Evolutionary conservation across 345 rosid genomes (phyloP).

Genomic region (Euphorbia peplus): DNA sequence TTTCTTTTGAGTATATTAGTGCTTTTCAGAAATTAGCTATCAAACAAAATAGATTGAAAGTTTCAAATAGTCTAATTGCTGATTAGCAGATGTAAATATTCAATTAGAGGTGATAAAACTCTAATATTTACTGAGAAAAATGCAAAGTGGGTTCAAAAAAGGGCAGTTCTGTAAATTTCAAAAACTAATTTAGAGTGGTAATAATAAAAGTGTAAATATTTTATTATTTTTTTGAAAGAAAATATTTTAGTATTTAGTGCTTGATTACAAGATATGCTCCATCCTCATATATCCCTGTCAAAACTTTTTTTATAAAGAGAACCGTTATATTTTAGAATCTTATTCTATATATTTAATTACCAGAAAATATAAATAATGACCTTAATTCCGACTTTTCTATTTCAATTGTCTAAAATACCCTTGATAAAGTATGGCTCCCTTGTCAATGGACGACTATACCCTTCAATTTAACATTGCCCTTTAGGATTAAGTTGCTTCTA

Average conservation of each 20-base stretch:
- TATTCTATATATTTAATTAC: no score
- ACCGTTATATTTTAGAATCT: constrained; percentile 19
- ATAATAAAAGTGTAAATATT: no score
- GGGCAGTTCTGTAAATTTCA: neutral
- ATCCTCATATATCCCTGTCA: no score
- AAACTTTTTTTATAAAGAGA: neutral
- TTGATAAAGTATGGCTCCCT: neutral
- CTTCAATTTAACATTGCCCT: neutral
- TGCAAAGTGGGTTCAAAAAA: neutral
- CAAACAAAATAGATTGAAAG: no score
- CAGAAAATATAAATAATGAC: constrained; percentile 4
- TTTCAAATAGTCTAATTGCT: neutral
- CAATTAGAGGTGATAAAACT: neutral
- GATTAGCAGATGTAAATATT: no score
- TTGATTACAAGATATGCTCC: constrained; percentile 9
- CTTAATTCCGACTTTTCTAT: neutral
- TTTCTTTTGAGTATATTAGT: no score
- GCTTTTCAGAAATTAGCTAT: no score
- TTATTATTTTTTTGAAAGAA: no score
- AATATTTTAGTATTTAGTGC: no score
- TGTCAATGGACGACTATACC: neutral
- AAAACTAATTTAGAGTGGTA: neutral
- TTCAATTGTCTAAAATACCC: constrained; percentile 4
- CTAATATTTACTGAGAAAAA: neutral
- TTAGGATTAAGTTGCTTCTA: neutral